Evolutionary conservation across 73 alveolate species (phyloP).

Genomic region (Uronychia binucleata): DNA sequence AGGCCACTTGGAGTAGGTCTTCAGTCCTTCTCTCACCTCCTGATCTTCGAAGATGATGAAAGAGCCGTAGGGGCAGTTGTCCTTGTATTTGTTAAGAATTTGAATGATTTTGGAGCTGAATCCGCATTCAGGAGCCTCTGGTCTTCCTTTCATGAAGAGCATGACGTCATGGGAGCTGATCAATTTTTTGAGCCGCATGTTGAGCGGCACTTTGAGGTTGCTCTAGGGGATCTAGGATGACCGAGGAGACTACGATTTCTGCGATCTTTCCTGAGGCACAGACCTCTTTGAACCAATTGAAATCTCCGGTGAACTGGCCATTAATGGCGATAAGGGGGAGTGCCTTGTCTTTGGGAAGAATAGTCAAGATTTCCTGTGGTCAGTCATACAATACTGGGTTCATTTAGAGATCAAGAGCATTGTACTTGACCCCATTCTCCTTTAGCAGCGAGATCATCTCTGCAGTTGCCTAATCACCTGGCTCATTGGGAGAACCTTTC

Average conservation of each 20-base stretch:
- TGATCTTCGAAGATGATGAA: conserved; percentile 58
- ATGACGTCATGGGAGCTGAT: conserved; percentile 24
- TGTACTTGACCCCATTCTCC: conserved; percentile 28
- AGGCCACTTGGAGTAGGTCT: conserved; percentile 76
- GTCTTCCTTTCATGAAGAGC: conserved; percentile 61
- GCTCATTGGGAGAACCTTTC: conserved; percentile 54
- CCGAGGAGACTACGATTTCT: not conserved
- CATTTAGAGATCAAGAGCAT: conserved; percentile 17
- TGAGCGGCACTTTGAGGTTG: conserved; percentile 6
- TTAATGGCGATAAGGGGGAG: conserved; percentile 15
- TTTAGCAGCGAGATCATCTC: conserved; percentile 29
- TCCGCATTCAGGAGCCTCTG: conserved; percentile 61
- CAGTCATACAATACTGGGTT: not conserved
- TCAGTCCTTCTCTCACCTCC: conserved; percentile 68
- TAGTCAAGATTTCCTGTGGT: not conserved
- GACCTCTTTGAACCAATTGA: not conserved
- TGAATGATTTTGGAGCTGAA: conserved; percentile 30
- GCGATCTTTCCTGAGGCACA: not conserved
- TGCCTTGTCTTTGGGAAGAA: conserved; percentile 7
- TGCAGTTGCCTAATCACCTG: conserved; percentile 15
- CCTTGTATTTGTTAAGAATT: conserved; percentile 32
- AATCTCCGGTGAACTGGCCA: conserved; percentile 10
- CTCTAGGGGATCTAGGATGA: conserved; percentile 7
- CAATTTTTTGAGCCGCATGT: conserved; percentile 11
- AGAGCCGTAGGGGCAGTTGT: conserved; percentile 23